Base-by-base conservation (phyloP, 1,284 basidiomycete species). In the Sporisorium exsertum region DNA sequence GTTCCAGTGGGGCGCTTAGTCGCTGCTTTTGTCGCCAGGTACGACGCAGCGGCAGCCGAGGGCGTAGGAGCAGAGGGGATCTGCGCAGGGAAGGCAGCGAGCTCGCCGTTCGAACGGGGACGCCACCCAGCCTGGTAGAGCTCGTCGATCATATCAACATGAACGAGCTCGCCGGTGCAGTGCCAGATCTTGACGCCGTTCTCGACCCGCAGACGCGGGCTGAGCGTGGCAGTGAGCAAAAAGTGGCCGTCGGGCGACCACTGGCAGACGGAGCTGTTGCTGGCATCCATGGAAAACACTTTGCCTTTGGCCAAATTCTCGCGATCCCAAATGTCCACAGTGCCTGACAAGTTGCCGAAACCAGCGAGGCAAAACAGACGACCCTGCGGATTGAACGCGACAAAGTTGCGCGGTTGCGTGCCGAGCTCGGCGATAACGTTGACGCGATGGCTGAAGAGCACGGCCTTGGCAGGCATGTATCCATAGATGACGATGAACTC, bases 121-220 rank as follows among this genome's bases (percentile, higher is more conserved):
- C 93, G 88, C 94, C 95, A 98, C 0, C 90, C 88, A 1, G 91
- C 89, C 86, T 94, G 93, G 86, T 96, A 96, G n/a, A 95, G 88
- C 84, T 96, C 94, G 18, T 95, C 93, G 57, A 90, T 87, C 58
- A 87, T 82, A 80, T 95, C 92, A 10, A 92, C 87, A 73, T 96
- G 93, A 35, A 97, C 86, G 24, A 99, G 89, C 6, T 91, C 88
- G 10, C 96, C 95, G 0, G 91, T 90, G 86, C 93, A 95, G 86
- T 97, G 95, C 93, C 93, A 98, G 68, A 99, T 89, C 87, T 94
- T 95, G 86, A 98, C 91, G 2, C 96, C 94, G 81, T 98, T 98
- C 87, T 99, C 96, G 58, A 99, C 97, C 43, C 97, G 91, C 59
- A 99, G 87, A 33, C 97, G 90, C 1, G 97, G 96, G 18, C 93